Evolutionary conservation across 495 filamentous ascomycete genomes (phyloP).

Genomic region (Chaetomium fimeti): DNA sequence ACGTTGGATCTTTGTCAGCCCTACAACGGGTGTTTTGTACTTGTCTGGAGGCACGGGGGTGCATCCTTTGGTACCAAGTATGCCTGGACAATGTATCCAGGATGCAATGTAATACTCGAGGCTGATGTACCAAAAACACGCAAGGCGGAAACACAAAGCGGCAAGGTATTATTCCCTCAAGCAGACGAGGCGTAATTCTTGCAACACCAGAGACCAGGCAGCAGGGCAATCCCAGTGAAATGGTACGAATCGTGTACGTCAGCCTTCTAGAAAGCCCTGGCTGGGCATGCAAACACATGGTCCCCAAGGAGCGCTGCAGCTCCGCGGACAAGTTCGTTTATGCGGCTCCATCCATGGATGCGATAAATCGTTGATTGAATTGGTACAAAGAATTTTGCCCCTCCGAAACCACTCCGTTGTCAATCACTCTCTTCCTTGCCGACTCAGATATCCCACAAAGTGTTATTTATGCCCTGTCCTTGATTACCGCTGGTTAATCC

Average conservation of each 20-base stretch:
- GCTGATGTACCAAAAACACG: too few relatives aligned
- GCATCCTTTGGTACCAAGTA: too few relatives aligned
- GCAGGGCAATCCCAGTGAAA: background rate
- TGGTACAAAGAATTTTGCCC: background rate
- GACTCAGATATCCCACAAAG: too few relatives aligned
- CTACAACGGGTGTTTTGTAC: too few relatives aligned
- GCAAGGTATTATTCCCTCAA: too few relatives aligned
- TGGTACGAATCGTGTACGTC: constrained; percentile 1
- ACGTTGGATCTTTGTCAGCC: constrained; percentile 13
- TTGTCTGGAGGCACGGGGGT: too few relatives aligned
- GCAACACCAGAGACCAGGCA: background rate
- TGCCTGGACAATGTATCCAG: too few relatives aligned
- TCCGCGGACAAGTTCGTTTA: background rate
- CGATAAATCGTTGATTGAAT: background rate
- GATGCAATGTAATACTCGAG: too few relatives aligned
- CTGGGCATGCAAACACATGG: background rate
- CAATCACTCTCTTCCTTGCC: background rate
- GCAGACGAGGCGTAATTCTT: background rate
- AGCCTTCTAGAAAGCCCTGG: constrained; percentile 1
- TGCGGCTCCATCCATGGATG: background rate
- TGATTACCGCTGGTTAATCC: background rate
- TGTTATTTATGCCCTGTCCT: background rate
- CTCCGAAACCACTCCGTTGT: background rate
- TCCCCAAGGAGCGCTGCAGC: background rate
- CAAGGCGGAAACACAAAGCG: background rate